Evolutionary conservation across 106 monocot genomes (phyloP).

Genomic region (Apostasia ramifera): DNA sequence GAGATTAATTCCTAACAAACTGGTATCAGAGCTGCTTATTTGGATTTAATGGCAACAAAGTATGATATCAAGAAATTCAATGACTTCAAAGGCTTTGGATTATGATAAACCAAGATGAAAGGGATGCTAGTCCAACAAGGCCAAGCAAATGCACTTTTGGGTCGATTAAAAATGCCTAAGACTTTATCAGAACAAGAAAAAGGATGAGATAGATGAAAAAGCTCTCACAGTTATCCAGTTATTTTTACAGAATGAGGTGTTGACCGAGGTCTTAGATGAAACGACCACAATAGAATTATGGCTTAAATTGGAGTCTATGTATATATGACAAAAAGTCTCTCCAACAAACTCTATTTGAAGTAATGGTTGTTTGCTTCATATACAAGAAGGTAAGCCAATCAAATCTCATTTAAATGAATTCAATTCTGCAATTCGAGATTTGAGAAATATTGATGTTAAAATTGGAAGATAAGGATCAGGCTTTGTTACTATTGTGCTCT

Average conservation of each 20-base stretch:
- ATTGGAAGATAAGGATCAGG: background rate
- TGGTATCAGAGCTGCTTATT: too few species aligned
- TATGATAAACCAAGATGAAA: background rate
- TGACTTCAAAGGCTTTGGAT: background rate
- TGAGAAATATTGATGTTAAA: background rate
- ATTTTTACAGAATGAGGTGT: background rate
- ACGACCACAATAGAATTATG: background rate
- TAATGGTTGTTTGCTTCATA: background rate
- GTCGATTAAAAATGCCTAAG: background rate
- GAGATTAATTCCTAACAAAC: too few species aligned
- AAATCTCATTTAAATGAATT: background rate
- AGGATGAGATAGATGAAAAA: background rate
- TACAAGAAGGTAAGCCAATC: conserved; percentile 1
- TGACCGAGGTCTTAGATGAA: background rate
- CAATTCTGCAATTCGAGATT: background rate
- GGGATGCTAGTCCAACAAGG: background rate
- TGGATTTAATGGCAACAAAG: background rate
- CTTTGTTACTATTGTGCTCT: too few species aligned
- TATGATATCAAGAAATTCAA: background rate
- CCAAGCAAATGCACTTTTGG: background rate
- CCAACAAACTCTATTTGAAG: background rate
- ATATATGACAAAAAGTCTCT: background rate
- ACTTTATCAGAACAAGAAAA: background rate
- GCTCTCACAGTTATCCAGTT: background rate
- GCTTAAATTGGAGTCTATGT: background rate